Conservation (phyloP, 352 stramenopile genomes). For the Blastocystis sp. region DNA sequence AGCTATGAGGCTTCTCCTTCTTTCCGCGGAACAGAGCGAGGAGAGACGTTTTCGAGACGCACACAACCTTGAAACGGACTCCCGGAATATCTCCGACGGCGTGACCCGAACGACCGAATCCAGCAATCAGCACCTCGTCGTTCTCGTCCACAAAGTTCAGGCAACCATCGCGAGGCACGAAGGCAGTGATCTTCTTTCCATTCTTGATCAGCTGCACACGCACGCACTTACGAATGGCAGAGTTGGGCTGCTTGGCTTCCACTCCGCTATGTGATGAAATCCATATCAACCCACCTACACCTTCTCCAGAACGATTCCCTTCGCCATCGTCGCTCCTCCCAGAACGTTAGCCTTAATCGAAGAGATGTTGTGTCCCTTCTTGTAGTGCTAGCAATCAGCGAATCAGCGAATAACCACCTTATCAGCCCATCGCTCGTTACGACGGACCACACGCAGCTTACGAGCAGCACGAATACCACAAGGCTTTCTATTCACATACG, state of each 20-base stretch:
- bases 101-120: conserved; percentile 96
- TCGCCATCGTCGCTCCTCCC: conserved; percentile 93
- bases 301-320: conserved; percentile 99
- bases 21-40: conserved; percentile 99
- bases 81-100: conserved; percentile 99
- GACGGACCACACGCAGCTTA: conserved; percentile 95
- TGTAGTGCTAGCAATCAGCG: conserved; percentile 76
- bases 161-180: conserved; percentile 98
- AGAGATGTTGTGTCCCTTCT: conserved; percentile 96
- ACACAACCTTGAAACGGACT: conserved; percentile 96
- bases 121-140: conserved; percentile 90
- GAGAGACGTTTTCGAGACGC: conserved; percentile 65
- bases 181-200: conserved; percentile 99
- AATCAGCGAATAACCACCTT: conserved; percentile 65
- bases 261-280: conserved; percentile 73
- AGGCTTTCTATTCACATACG: conserved; percentile 77
- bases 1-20: conserved; percentile 98
- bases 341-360: conserved; percentile 99
- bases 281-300: conserved; percentile 68
- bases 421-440: conserved; percentile 87
- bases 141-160: conserved; percentile 98
- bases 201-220: conserved; percentile 99
- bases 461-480: conserved; percentile 93
- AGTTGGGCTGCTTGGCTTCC: conserved; percentile 99
- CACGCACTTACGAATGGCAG: conserved; percentile 98